Evolutionary conservation across 345 rosid species (phyloP).

Genomic region (Brassica carinata): DNA sequence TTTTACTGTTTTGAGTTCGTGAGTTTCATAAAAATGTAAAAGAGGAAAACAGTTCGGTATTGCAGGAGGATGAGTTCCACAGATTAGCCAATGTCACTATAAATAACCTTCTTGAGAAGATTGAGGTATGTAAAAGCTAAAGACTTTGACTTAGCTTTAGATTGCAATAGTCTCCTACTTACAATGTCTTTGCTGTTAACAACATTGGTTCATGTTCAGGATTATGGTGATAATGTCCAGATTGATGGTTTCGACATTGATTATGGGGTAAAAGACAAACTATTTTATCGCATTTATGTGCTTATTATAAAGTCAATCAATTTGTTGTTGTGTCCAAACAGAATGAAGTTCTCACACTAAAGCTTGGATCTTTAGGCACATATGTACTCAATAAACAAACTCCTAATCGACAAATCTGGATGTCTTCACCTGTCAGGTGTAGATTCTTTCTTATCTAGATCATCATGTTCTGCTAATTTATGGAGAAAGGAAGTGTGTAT

Average conservation of each 20-base stretch:
- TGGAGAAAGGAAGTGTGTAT: not conserved
- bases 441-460: not conserved
- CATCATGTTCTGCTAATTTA: not conserved
- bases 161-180: not conserved
- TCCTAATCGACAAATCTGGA: slow-evolving; percentile 88
- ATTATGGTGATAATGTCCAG: slow-evolving; percentile 74
- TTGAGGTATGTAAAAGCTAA: slow-evolving; percentile 56
- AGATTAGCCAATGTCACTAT: slow-evolving; percentile 70
- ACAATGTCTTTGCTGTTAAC: slow-evolving; percentile 4
- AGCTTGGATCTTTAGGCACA: slow-evolving; percentile 82
- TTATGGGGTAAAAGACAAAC: slow-evolving; percentile 68
- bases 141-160: slow-evolving; percentile 14
- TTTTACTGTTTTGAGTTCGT: not conserved
- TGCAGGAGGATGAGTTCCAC: slow-evolving; percentile 92
- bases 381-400: slow-evolving; percentile 90
- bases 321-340: slow-evolving; percentile 32
- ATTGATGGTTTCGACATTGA: slow-evolving; percentile 90
- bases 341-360: slow-evolving; percentile 93
- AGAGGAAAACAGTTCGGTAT: slow-evolving; percentile 60
- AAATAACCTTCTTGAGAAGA: slow-evolving; percentile 72
- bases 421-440: slow-evolving; percentile 88
- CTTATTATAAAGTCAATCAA: not conserved
- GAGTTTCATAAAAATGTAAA: slow-evolving; percentile 18
- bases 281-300: not conserved
- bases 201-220: slow-evolving; percentile 49